These are phyloP conservation scores for Cystobasidium ongulense DNA, from an alignment of 768 basidiomycete genomes.

Conservation along the genomic window DNA sequence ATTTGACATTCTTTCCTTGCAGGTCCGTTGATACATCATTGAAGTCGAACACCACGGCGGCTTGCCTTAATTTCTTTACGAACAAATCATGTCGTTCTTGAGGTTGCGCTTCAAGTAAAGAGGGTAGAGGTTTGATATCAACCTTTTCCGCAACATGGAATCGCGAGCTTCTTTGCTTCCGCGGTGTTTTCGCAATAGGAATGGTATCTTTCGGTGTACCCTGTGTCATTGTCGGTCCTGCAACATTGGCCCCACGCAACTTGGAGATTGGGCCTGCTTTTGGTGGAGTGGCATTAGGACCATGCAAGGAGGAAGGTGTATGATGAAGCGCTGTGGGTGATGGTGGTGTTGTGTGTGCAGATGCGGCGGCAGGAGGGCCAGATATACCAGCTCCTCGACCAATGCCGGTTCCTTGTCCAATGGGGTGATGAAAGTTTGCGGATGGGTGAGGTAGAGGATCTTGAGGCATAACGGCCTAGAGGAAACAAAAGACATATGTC, in stretches of 20 bases:
- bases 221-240: slow-evolving; percentile 21
- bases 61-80: slow-evolving; percentile 89
- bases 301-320: slow-evolving; percentile 39
- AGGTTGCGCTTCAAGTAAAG: slow-evolving; percentile 80
- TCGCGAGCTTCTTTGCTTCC: slow-evolving; percentile 93
- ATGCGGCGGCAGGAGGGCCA: slow-evolving; percentile 23
- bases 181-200: slow-evolving; percentile 87
- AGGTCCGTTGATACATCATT: slow-evolving; percentile 93
- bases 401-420: slow-evolving; percentile 40
- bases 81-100: slow-evolving; percentile 84
- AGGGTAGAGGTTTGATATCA: slow-evolving; percentile 86
- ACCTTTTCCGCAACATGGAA: slow-evolving; percentile 94
- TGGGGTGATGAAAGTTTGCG: slow-evolving; percentile 43
- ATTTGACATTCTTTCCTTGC: slow-evolving; percentile 96
- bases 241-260: slow-evolving; percentile 32
- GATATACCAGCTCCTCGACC: background rate
- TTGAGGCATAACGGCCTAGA: slow-evolving; percentile 46
- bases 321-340: slow-evolving; percentile 26
- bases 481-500: background rate
- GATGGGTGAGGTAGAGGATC: slow-evolving; percentile 48
- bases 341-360: slow-evolving; percentile 28
- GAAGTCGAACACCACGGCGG: slow-evolving; percentile 95
- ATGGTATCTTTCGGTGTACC: slow-evolving; percentile 90
- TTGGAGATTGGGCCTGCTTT: slow-evolving; percentile 45
- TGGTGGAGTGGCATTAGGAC: slow-evolving; percentile 44